Percentiles rank a stretch among this genome's conserved stretches.
These are phyloP conservation scores for Kodamaea neixiangensis DNA, from an alignment of 805 yeast genomes.

Conservation along the genomic window DNA sequence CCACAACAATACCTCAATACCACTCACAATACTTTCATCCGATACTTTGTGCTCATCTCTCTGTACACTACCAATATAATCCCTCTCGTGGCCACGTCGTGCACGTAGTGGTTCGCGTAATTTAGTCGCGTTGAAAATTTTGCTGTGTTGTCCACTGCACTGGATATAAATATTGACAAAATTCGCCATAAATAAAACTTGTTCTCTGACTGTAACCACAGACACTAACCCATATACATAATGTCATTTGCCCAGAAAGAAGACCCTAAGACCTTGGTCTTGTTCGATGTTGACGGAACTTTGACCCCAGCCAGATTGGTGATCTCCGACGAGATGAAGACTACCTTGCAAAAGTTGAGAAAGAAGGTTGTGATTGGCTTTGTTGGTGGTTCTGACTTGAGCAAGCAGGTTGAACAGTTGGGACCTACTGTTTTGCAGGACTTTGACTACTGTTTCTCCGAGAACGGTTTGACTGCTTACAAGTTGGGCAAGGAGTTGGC, in stretches of 20 bases:
- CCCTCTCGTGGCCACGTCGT: neutral
- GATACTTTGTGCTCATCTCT: neutral
- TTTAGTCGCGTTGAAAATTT: constrained; percentile 9
- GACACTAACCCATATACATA: constrained; percentile 6
- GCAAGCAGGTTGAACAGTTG: constrained; percentile 94
- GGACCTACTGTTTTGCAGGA: constrained; percentile 74
- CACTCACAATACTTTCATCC: no score
- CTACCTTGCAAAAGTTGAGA: constrained; percentile 71
- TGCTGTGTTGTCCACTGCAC: constrained; percentile 10
- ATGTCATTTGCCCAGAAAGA: constrained; percentile 73
- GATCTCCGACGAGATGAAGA: constrained; percentile 75
- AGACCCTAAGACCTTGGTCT: constrained; percentile 82
- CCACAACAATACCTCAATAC: no score
- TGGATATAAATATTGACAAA: constrained; percentile 8
- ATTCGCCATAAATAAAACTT: neutral
- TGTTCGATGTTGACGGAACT: constrained; percentile 98
- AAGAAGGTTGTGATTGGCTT: constrained; percentile 94
- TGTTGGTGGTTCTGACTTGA: constrained; percentile 95
- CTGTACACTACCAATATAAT: neutral
- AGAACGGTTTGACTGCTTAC: constrained; percentile 98
- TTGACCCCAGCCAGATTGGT: constrained; percentile 93
- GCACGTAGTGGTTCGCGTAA: neutral
- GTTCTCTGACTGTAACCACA: constrained; percentile 9
- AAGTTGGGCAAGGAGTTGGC: constrained; percentile 85
- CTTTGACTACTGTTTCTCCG: constrained; percentile 95